A percentile compares a stretch with the other conserved stretches of the same genome.
phyloP scores from a whole-genome alignment of 768 basidiomycete species.

The Rhizopogon roseolus region DNA sequence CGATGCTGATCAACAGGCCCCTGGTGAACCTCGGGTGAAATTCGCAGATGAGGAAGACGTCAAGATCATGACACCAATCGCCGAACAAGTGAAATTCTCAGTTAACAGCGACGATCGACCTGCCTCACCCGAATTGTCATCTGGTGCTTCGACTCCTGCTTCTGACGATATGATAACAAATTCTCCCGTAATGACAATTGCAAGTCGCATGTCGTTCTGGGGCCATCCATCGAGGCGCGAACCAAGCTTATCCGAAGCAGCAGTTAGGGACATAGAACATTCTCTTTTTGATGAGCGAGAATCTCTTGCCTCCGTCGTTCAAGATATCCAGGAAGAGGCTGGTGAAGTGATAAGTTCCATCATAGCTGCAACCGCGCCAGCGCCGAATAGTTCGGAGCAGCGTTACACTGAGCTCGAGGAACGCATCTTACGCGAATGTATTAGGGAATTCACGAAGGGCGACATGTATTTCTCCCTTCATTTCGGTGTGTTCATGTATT shows the following conservation, averaged over 20 bases:
- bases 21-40: constrained; percentile 39
- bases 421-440: constrained; percentile 76
- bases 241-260: constrained; percentile 14
- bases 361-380: constrained; percentile 54
- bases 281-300: constrained; percentile 13
- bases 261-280: constrained; percentile 5
- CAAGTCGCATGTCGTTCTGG: constrained; percentile 74
- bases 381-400: constrained; percentile 60
- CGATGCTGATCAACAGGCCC: constrained; percentile 11
- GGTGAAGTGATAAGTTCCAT: constrained; percentile 52
- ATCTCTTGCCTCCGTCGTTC: constrained; percentile 36
- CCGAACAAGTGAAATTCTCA: constrained; percentile 3
- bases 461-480: constrained; percentile 89
- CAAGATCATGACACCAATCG: constrained; percentile 37
- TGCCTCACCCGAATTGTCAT: constrained; percentile 26
- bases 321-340: constrained; percentile 43
- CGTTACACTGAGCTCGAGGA: constrained; percentile 72
- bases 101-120: constrained; percentile 1
- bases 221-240: constrained; percentile 50
- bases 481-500: constrained; percentile 52
- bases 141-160: constrained; percentile 51
- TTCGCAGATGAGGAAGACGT: constrained; percentile 47
- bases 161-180: constrained; percentile 40
- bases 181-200: constrained; percentile 55
- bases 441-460: constrained; percentile 74